Evolutionary conservation across 768 basidiomycete genomes (phyloP).

Genomic region (Coprinopsis strossmayeri): DNA sequence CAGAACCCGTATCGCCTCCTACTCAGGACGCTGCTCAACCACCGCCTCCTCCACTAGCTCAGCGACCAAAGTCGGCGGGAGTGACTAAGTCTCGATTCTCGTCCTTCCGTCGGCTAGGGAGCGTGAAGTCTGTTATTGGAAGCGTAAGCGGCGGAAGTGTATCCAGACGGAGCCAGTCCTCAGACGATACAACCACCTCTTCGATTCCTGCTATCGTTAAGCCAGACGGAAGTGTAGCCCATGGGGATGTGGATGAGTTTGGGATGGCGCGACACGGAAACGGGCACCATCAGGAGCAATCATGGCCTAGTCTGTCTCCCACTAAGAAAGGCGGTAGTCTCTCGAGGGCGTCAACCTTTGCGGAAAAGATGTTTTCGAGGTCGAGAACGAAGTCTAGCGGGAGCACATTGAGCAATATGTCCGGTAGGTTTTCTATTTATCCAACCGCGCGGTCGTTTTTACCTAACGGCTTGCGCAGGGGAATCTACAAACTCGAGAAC

Average conservation of each 20-base stretch:
- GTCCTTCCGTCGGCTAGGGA: slow-evolving; percentile 41
- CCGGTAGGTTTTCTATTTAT: slow-evolving; percentile 28
- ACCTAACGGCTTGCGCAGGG: slow-evolving; percentile 10
- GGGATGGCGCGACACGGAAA: slow-evolving; percentile 18
- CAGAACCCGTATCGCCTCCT: background rate
- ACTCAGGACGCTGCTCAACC: background rate
- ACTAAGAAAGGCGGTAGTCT: slow-evolving; percentile 41
- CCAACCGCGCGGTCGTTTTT: background rate
- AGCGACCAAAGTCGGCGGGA: slow-evolving; percentile 36
- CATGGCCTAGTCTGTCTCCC: slow-evolving; percentile 46
- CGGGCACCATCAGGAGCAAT: slow-evolving; percentile 21
- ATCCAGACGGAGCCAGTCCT: slow-evolving; percentile 40
- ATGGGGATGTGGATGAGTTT: slow-evolving; percentile 26
- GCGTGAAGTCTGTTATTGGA: slow-evolving; percentile 33
- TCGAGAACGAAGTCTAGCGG: slow-evolving; percentile 47
- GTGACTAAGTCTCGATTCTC: slow-evolving; percentile 38
- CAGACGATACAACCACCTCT: slow-evolving; percentile 52
- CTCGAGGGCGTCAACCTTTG: slow-evolving; percentile 50
- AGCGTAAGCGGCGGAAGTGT: slow-evolving; percentile 1
- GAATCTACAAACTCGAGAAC: slow-evolving; percentile 1
- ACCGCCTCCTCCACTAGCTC: background rate
- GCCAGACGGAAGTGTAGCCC: slow-evolving; percentile 39
- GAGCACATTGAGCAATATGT: slow-evolving; percentile 34
- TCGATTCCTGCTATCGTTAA: slow-evolving; percentile 63
- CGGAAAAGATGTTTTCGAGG: slow-evolving; percentile 53